These are phyloP conservation scores for Hymenoscyphus salicellus DNA, from an alignment of 2,329 filamentous ascomycete genomes.

Conservation along the genomic window DNA sequence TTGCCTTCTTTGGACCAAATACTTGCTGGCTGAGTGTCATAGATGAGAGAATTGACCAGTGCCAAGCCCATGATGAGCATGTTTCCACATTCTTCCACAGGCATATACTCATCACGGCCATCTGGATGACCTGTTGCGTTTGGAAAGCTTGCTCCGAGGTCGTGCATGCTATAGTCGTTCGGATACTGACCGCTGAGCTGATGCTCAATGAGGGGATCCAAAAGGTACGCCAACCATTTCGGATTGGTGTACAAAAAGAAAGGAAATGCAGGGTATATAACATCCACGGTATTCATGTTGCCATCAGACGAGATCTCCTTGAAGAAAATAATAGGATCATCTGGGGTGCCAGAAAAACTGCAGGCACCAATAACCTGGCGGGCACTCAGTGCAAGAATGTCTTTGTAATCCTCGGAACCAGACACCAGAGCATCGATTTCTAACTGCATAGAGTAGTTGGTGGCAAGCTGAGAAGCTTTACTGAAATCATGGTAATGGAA, in stretches of 20 bases:
- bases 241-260: conserved; percentile 87
- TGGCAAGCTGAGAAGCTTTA: conserved; percentile 60
- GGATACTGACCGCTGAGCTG: conserved; percentile 81
- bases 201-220: conserved; percentile 79
- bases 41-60: conserved; percentile 69
- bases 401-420: conserved; percentile 71
- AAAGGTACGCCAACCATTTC: conserved; percentile 72
- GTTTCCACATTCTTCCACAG: conserved; percentile 63
- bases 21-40: conserved; percentile 57
- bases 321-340: conserved; percentile 71
- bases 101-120: conserved; percentile 64
- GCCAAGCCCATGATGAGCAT: conserved; percentile 73
- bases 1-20: conserved; percentile 50
- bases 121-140: conserved; percentile 72
- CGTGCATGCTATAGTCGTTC: conserved; percentile 77
- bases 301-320: conserved; percentile 86
- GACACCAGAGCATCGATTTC: conserved; percentile 69
- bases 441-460: conserved; percentile 71
- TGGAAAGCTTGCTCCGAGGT: conserved; percentile 69
- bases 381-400: conserved; percentile 74
- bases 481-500: conserved; percentile 76
- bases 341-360: conserved; percentile 68
- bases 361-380: conserved; percentile 78
- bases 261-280: conserved; percentile 82
- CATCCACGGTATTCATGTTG: conserved; percentile 81